Evolutionary conservation across 176 grass and related monocot genomes (phyloP).

Genomic region (Aegilops bicornis): DNA sequence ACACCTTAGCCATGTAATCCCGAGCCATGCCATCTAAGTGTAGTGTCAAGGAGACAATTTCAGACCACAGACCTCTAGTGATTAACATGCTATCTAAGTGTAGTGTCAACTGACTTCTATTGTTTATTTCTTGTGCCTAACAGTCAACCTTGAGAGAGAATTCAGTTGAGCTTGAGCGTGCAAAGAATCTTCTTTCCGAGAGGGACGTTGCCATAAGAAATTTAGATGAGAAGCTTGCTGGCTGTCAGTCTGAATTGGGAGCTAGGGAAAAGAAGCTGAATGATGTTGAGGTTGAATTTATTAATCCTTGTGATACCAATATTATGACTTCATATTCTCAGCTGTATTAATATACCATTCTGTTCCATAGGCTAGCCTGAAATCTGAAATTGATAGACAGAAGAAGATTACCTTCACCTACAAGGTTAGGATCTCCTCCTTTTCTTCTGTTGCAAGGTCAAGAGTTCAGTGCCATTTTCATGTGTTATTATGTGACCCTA

Average conservation of each 20-base stretch:
- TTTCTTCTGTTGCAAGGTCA: slow-evolving; percentile 18
- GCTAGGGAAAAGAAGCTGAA: slow-evolving; percentile 72
- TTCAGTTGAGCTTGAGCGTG: slow-evolving; percentile 54
- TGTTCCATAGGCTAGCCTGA: slow-evolving; percentile 51
- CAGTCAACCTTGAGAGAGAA: slow-evolving; percentile 61
- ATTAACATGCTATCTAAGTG: background rate
- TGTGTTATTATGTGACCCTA: background rate
- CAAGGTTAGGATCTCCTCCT: slow-evolving; percentile 49
- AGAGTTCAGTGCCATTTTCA: slow-evolving; percentile 3
- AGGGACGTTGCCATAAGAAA: slow-evolving; percentile 61
- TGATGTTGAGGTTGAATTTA: slow-evolving; percentile 71
- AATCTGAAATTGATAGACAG: slow-evolving; percentile 60
- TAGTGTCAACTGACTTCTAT: background rate
- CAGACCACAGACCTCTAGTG: background rate
- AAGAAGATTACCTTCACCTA: slow-evolving; percentile 34
- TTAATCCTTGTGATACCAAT: background rate
- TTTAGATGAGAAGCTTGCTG: slow-evolving; percentile 69
- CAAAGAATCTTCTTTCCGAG: slow-evolving; percentile 75
- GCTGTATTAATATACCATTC: slow-evolving; percentile 16
- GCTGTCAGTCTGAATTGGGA: slow-evolving; percentile 66
- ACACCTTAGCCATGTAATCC: background rate
- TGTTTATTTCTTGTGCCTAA: slow-evolving; percentile 16
- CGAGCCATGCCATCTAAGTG: background rate
- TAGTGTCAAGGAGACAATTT: background rate
- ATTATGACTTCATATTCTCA: background rate